Percentiles rank a stretch among this genome's conserved stretches.
These are phyloP conservation scores for Lasiodiplodia hormozganensis DNA, from an alignment of 2,329 filamentous ascomycete genomes.

Conservation along the genomic window DNA sequence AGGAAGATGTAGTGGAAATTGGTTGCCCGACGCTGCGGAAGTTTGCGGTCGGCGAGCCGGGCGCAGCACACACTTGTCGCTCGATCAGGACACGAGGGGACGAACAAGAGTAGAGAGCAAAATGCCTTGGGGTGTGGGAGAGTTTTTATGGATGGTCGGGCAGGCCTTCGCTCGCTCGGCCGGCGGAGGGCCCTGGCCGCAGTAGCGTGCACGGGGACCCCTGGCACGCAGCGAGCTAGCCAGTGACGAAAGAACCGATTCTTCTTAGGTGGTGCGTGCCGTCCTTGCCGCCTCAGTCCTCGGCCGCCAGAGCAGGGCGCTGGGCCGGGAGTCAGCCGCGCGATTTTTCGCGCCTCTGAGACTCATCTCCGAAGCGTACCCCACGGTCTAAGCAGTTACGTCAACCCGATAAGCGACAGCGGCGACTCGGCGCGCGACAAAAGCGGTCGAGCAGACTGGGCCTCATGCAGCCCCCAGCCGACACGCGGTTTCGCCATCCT, in stretches of 20 bases:
- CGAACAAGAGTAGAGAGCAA: conserved; percentile 29
- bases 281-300: conserved; percentile 27
- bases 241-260: conserved; percentile 29
- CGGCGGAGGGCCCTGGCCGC: conserved; percentile 13
- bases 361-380: conserved; percentile 24
- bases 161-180: conserved; percentile 5
- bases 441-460: conserved; percentile 28
- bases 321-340: conserved; percentile 27
- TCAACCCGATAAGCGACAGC: conserved; percentile 27
- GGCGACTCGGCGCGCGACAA: conserved; percentile 22
- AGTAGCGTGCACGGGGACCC: conserved; percentile 23
- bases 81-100: conserved; percentile 30
- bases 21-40: conserved; percentile 25
- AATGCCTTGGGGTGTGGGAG: conserved; percentile 13
- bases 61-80: conserved; percentile 30
- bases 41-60: conserved; percentile 26
- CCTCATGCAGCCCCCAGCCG: conserved; percentile 26
- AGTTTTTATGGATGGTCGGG: conserved; percentile 28
- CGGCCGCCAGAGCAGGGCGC: conserved; percentile 20
- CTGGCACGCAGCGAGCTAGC: conserved; percentile 23
- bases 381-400: conserved; percentile 27
- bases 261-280: conserved; percentile 25
- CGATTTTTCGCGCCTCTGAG: conserved; percentile 27
- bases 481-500: conserved; percentile 21
- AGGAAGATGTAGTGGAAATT: conserved; percentile 6